Evolutionary conservation across 441 rosid species (phyloP).

Genomic region (Adansonia grandidieri): DNA sequence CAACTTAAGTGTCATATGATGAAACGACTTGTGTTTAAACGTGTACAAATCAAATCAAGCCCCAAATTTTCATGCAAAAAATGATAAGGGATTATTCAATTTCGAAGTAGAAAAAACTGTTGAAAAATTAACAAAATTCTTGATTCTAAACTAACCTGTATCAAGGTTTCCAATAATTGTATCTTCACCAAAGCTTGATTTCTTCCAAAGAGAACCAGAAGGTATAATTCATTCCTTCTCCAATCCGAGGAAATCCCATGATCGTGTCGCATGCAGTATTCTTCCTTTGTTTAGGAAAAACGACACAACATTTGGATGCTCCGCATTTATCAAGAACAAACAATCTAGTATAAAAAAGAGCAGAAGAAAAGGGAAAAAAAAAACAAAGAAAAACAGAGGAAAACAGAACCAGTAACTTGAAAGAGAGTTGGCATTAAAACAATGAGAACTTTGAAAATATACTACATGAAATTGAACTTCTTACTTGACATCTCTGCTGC

Average conservation of each 20-base stretch:
- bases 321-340: slow-evolving; percentile 20
- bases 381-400: not conserved
- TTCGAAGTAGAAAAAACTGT: not conserved
- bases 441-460: not conserved
- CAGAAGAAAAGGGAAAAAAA: not conserved
- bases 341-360: not conserved
- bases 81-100: not conserved
- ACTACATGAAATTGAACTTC: slow-evolving; percentile 9
- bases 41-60: slow-evolving; percentile 15
- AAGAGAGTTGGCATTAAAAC: not conserved
- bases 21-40: not conserved
- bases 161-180: slow-evolving; percentile 45
- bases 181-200: slow-evolving; percentile 41
- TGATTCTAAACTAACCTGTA: slow-evolving; percentile 29
- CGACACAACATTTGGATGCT: slow-evolving; percentile 40
- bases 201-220: slow-evolving; percentile 35
- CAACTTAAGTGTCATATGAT: not conserved
- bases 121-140: not conserved
- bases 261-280: slow-evolving; percentile 42
- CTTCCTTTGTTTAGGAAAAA: slow-evolving; percentile 40
- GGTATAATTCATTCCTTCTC: slow-evolving; percentile 30
- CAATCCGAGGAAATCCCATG: slow-evolving; percentile 44
- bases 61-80: not conserved
- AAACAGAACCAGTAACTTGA: not conserved
- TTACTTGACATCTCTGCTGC: slow-evolving; percentile 52